Evolutionary conservation across 345 rosid species (phyloP), one percentile per base, ranked within the genome.

Genomic region (Capsella bursapastoris): DNA sequence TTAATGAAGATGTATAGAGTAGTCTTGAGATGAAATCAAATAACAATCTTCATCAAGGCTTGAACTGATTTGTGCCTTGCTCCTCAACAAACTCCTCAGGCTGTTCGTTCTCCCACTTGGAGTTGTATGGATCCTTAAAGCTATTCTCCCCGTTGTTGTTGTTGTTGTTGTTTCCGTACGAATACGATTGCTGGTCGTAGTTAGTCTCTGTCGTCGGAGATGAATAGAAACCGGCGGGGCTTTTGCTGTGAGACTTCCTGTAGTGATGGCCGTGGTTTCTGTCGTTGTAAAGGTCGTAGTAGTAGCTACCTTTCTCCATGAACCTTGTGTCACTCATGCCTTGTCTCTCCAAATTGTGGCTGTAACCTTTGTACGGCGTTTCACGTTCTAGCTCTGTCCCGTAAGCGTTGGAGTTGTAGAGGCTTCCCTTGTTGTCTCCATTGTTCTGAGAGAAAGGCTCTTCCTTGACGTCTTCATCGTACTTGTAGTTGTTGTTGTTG

Each of bases 261-360:
- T 72, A 78, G 64, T 34, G 72, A 52, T 78, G 64, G 35, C 81
- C 78, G 64, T 79, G 70, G 77, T 72, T 80, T 29, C 31, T 66
- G 11, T 43, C 80, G 57, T 81, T 75, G 65, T 76, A 69, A 67
- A 66, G 72, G 37, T 81, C 83, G 65, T 75, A 52, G 8, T 41
- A 79, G 55, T 83, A 81, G 64, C 64, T 81, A 38, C 84, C 86
- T 48, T 83, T 81, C 62, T 57, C 84, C 84, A 83, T 52, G 77
- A 66, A 83, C 28, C 86, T 76, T 8, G 86, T 83, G 61, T 83
- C 84, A 31, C 86, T 83, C 84, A 81, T 76, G 18, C 84, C 84
- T 76, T 76, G 79, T 70, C 74, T 81, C 76, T 80, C 80, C 18
- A 66, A 34, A 1, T 75, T 71, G 52, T 75, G 72, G 65, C 64